phyloP scores from a whole-genome alignment of 2,329 filamentous ascomycete genomes.

The Monosporascus ibericus region DNA sequence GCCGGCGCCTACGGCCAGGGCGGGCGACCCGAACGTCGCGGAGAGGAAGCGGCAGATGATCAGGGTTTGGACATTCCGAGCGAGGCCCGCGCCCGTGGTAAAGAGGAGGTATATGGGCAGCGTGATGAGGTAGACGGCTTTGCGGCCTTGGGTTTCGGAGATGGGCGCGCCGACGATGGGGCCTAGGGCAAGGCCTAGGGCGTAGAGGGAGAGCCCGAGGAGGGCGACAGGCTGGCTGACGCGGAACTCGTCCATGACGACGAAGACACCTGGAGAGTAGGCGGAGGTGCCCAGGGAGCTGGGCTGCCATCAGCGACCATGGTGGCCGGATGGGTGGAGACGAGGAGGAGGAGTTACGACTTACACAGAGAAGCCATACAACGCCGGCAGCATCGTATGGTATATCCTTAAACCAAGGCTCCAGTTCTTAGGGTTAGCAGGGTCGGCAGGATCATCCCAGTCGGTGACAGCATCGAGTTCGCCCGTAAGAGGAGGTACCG shows the following conservation, averaged over 20 bases:
- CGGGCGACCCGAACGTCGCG: constrained; percentile 41
- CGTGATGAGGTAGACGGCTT: constrained; percentile 41
- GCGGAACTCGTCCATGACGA: constrained; percentile 45
- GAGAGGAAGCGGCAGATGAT: constrained; percentile 51
- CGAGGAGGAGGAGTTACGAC: neutral
- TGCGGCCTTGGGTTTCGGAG: constrained; percentile 50
- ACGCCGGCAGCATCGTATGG: constrained; percentile 4
- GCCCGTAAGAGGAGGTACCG: too few relatives aligned
- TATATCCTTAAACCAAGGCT: constrained; percentile 5
- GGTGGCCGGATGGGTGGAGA: neutral
- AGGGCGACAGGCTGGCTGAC: constrained; percentile 47
- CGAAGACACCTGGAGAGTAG: constrained; percentile 37
- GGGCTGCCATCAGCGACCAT: neutral
- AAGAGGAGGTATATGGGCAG: constrained; percentile 46
- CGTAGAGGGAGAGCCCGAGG: constrained; percentile 51
- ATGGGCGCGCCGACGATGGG: constrained; percentile 54
- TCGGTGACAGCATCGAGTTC: constrained; percentile 6
- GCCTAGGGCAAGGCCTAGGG: constrained; percentile 52
- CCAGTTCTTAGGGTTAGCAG: constrained; percentile 6
- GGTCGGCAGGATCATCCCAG: constrained; percentile 5
- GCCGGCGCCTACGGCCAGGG: constrained; percentile 42
- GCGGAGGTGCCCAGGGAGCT: constrained; percentile 48
- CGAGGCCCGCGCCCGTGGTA: constrained; percentile 46
- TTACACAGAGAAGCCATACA: constrained; percentile 10
- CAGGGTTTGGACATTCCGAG: constrained; percentile 41